Conservation (phyloP, 1,139 yeast species). For the Hyphopichia khmerensis region DNA sequence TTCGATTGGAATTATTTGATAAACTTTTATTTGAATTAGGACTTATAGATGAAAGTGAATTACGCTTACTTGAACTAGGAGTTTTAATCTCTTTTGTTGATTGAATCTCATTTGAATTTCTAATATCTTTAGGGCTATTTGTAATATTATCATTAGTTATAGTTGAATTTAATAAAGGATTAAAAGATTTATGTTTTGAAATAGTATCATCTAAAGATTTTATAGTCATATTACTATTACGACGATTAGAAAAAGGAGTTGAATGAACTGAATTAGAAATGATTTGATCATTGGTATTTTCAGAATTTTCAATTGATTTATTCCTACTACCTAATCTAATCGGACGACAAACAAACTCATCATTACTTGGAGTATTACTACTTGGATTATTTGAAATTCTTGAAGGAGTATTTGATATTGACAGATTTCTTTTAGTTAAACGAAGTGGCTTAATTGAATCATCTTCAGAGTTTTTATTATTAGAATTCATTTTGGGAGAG, state of each 20-base stretch:
- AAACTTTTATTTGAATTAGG: conserved; percentile 3
- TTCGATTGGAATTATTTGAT: conserved; percentile 1
- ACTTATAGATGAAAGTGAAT: conserved; percentile 2
- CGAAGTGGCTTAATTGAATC: conserved; percentile 5
- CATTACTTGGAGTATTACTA: conserved; percentile 9
- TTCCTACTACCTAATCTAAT: conserved; percentile 25
- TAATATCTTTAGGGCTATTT: neutral
- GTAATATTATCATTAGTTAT: neutral
- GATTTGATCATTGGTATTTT: neutral
- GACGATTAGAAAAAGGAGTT: conserved; percentile 7
- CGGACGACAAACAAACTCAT: conserved; percentile 35
- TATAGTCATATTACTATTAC: conserved; percentile 1
- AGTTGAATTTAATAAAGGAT: conserved; percentile 2
- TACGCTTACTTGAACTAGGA: conserved; percentile 3
- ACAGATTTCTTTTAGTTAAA: conserved; percentile 3
- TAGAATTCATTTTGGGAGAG: neutral
- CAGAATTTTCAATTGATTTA: conserved; percentile 5
- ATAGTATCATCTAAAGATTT: conserved; percentile 1
- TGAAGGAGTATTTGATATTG: neutral
- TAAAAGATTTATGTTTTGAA: conserved; percentile 1
- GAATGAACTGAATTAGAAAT: conserved; percentile 2
- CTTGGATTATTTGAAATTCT: conserved; percentile 1
- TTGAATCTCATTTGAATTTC: no score
- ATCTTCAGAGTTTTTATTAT: neutral
- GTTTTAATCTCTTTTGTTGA: conserved; percentile 5